A percentile compares a stretch with the other conserved stretches of the same genome.
Evolutionary conservation across 345 rosid genomes (phyloP).

Genomic region (Citrus sp.): DNA sequence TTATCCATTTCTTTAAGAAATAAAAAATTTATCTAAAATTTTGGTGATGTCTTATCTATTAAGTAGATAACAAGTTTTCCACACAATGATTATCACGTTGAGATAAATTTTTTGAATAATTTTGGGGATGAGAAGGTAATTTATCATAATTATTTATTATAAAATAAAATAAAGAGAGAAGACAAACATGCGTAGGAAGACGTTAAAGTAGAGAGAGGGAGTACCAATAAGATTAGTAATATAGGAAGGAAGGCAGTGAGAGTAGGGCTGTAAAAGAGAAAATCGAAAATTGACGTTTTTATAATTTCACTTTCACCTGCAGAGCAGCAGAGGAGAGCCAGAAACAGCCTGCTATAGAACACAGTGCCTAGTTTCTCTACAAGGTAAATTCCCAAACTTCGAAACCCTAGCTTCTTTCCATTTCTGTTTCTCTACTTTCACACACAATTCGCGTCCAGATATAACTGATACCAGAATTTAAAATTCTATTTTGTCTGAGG

Average conservation of each 20-base stretch:
- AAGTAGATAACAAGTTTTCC: too few relatives aligned
- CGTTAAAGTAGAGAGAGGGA: neutral
- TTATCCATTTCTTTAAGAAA: too few relatives aligned
- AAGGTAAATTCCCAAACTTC: constrained; percentile 5
- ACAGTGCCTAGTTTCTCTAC: neutral
- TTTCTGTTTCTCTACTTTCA: constrained; percentile 1
- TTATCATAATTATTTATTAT: too few relatives aligned
- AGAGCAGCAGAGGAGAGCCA: neutral
- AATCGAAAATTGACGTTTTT: neutral
- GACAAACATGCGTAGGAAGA: neutral
- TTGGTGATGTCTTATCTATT: too few relatives aligned
- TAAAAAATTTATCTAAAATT: too few relatives aligned
- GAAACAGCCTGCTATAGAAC: constrained; percentile 1
- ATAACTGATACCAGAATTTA: neutral
- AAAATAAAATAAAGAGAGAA: neutral
- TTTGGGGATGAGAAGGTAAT: too few relatives aligned
- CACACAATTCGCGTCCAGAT: neutral
- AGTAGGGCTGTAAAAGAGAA: neutral
- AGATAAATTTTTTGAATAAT: too few relatives aligned
- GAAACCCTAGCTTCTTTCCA: constrained; percentile 6
- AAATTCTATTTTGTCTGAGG: neutral
- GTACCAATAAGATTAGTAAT: neutral
- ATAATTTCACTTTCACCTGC: neutral
- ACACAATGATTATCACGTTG: too few relatives aligned
- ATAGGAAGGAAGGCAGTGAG: too few relatives aligned